A percentile compares a stretch with the other conserved stretches of the same genome.
Conservation (phyloP, 495 filamentous ascomycete species). For the Achaetomiella virescens region DNA sequence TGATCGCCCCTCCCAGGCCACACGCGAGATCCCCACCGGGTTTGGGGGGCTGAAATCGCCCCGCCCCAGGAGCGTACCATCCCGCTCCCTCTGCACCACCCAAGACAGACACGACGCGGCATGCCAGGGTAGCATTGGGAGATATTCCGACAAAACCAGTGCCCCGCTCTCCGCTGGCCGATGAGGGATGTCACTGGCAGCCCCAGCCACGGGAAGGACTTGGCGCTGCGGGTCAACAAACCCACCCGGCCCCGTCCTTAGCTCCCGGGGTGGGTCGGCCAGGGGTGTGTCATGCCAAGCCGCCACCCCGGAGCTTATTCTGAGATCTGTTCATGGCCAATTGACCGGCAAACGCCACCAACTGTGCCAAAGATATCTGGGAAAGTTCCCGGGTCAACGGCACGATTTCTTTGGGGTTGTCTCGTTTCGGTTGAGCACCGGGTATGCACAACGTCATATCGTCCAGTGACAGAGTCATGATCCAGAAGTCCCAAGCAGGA, state of each 20-base stretch:
- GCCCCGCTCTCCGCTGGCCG: not conserved
- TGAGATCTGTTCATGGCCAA: not conserved
- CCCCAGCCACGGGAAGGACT: not conserved
- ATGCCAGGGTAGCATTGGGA: constrained; percentile 9
- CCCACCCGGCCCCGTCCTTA: not conserved
- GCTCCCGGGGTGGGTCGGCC: not conserved
- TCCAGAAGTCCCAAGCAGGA: too few species aligned
- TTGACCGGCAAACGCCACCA: too few species aligned
- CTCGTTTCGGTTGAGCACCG: too few species aligned
- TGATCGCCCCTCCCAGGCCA: constrained; percentile 3
- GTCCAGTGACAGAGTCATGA: too few species aligned
- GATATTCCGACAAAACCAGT: constrained; percentile 10
- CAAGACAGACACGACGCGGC: constrained; percentile 2
- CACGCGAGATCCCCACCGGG: constrained; percentile 19
- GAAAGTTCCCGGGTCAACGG: constrained; percentile 5
- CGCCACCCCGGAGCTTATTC: constrained; percentile 10
- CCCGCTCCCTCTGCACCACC: constrained; percentile 12
- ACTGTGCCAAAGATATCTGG: not conserved
- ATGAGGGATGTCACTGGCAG: not conserved
- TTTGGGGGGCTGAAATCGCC: constrained; percentile 21
- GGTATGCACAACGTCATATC: too few species aligned
- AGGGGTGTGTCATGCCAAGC: not conserved
- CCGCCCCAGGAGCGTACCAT: constrained; percentile 14
- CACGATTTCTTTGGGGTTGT: not conserved
- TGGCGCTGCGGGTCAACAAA: not conserved